Evolutionary conservation across 2,329 filamentous ascomycete species (phyloP).

Genomic region (Fusarium dlaminii): DNA sequence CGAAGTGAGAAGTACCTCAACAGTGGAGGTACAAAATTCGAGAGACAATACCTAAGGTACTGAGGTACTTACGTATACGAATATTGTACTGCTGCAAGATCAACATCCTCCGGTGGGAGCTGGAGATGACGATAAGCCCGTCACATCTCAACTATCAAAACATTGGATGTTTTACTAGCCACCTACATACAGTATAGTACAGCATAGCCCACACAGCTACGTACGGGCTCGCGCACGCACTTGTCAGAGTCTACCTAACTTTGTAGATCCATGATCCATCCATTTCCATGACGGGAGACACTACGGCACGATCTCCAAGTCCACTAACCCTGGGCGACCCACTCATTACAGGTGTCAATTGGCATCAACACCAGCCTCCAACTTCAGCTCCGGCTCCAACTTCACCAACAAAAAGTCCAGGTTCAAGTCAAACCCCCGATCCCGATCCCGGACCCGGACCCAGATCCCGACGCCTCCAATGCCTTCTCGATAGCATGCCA

Average conservation of each 20-base stretch:
- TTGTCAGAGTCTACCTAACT: not conserved
- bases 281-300: conserved; percentile 17
- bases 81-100: not conserved
- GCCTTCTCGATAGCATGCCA: conserved; percentile 45
- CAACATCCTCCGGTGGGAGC: not conserved
- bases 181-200: not conserved
- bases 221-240: not conserved
- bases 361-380: conserved; percentile 24
- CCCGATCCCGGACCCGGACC: not conserved
- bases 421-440: not conserved
- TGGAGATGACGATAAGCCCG: not conserved
- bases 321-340: conserved; percentile 32
- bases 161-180: not conserved
- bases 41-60: not conserved
- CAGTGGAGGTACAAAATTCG: not conserved
- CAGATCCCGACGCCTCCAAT: conserved; percentile 19
- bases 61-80: not conserved
- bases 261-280: conserved; percentile 5
- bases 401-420: conserved; percentile 1
- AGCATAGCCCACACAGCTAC: not conserved
- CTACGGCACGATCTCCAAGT: conserved; percentile 31
- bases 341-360: conserved; percentile 26
- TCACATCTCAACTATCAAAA: not conserved
- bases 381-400: not conserved
- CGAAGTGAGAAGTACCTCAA: not conserved